Evolutionary conservation across 768 basidiomycete genomes (phyloP).

Genomic region (Cystobasidium ongulense): DNA sequence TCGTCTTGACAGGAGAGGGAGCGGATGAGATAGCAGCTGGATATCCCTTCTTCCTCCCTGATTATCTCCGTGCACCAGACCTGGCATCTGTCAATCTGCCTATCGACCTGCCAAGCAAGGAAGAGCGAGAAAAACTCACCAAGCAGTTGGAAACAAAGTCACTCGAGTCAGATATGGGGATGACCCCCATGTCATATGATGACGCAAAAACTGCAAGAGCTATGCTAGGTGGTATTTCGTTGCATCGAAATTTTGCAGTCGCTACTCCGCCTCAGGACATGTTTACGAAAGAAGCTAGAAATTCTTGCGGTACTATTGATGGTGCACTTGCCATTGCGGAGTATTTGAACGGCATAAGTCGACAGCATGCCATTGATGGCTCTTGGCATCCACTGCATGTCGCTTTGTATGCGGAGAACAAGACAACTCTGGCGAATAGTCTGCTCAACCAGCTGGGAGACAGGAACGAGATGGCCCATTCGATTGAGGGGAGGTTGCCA

Average conservation of each 20-base stretch:
- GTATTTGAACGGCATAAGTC: conserved; percentile 32
- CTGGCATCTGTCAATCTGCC: conserved; percentile 12
- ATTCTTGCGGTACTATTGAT: conserved; percentile 27
- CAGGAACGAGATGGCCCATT: conserved; percentile 43
- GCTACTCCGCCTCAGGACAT: conserved; percentile 5
- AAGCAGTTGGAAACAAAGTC: conserved; percentile 4
- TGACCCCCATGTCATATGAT: conserved; percentile 22
- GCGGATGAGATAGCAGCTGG: conserved; percentile 43
- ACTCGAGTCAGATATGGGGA: conserved; percentile 15
- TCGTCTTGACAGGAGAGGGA: conserved; percentile 44
- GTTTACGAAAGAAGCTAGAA: conserved; percentile 10
- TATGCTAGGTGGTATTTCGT: conserved; percentile 20
- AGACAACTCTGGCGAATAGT: conserved; percentile 39
- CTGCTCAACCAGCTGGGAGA: conserved; percentile 43
- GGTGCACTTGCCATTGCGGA: conserved; percentile 35
- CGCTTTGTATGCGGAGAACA: conserved; percentile 40
- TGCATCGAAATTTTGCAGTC: conserved; percentile 22
- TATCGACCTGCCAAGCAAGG: not conserved
- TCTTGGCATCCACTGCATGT: conserved; percentile 43
- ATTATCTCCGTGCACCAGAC: conserved; percentile 38
- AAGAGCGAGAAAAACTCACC: not conserved
- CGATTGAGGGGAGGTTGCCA: conserved; percentile 42
- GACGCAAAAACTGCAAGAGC: conserved; percentile 7
- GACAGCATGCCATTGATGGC: conserved; percentile 31
- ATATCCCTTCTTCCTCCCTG: conserved; percentile 42